Conservation (phyloP, 2,329 filamentous ascomycete genomes). For the Ceratocystis diversiconidia region DNA sequence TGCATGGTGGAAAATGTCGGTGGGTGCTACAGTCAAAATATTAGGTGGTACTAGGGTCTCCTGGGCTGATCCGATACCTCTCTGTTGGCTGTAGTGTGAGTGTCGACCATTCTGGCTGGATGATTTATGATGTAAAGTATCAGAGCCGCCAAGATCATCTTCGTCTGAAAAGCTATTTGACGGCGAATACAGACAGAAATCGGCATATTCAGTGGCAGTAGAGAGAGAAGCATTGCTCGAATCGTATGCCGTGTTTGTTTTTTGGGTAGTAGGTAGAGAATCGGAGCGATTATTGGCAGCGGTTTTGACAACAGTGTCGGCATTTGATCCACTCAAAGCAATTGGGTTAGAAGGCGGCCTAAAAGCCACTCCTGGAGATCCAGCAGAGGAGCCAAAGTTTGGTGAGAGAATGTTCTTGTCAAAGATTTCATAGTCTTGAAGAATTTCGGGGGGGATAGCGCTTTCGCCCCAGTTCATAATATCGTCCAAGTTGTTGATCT, state of each 20-base stretch:
- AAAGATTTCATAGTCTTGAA: not conserved
- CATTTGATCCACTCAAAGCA: not conserved
- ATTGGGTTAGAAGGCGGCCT: not conserved
- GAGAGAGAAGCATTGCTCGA: not conserved
- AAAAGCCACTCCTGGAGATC: not conserved
- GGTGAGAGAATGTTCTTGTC: not conserved
- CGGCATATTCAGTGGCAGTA: conserved; percentile 30
- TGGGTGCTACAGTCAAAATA: not conserved
- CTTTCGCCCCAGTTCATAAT: not conserved
- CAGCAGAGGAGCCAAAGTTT: not conserved
- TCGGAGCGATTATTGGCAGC: not conserved
- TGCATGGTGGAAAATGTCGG: not conserved
- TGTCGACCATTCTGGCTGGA: not conserved
- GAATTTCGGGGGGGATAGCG: not conserved
- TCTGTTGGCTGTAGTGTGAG: not conserved
- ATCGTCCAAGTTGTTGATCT: not conserved
- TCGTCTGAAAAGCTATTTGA: conserved; percentile 35
- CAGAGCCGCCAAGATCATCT: conserved; percentile 23
- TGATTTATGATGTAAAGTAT: too few species aligned
- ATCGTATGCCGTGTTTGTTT: not conserved
- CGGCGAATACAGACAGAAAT: conserved; percentile 44
- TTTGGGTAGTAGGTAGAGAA: not conserved
- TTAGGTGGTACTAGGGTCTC: not conserved
- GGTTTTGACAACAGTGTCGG: not conserved
- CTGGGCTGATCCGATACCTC: not conserved